Evolutionary conservation across 176 grass and related monocot species (phyloP).

Genomic region (Ensete ventricosum): DNA sequence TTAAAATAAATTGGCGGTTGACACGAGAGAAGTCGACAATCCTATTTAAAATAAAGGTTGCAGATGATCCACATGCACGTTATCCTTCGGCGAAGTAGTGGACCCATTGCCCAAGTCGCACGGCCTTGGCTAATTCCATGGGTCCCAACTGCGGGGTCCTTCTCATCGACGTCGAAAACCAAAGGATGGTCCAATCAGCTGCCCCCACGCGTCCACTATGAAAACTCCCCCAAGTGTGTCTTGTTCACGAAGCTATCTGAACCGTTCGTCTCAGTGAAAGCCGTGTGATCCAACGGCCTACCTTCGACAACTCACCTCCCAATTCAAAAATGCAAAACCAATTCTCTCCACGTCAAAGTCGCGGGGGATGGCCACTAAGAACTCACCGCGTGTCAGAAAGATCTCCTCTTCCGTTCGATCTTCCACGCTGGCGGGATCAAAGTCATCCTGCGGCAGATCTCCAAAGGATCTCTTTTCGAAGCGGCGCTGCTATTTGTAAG

Average conservation of each 20-base stretch:
- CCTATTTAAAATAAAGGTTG: too few species aligned
- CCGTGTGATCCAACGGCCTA: background rate
- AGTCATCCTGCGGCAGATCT: background rate
- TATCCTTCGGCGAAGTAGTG: too few species aligned
- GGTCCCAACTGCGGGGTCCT: too few species aligned
- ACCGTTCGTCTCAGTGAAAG: background rate
- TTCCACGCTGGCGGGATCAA: slow-evolving; percentile 41
- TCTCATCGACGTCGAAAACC: background rate
- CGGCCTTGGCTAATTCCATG: too few species aligned
- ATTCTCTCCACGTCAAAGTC: slow-evolving; percentile 11
- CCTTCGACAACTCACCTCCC: background rate
- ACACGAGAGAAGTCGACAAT: too few species aligned
- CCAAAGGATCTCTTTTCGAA: background rate
- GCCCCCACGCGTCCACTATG: background rate
- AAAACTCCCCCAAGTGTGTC: background rate
- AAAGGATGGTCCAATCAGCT: background rate
- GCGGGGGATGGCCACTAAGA: background rate
- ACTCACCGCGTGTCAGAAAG: background rate
- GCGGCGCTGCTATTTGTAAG: slow-evolving; percentile 6
- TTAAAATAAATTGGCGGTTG: too few species aligned
- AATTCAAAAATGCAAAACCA: too few species aligned
- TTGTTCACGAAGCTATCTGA: too few species aligned
- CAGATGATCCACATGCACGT: too few species aligned
- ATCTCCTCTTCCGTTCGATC: slow-evolving; percentile 21
- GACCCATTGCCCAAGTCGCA: too few species aligned